phyloP scores from a whole-genome alignment of 2,329 filamentous ascomycete species.

The Chaetomium sp. region DNA sequence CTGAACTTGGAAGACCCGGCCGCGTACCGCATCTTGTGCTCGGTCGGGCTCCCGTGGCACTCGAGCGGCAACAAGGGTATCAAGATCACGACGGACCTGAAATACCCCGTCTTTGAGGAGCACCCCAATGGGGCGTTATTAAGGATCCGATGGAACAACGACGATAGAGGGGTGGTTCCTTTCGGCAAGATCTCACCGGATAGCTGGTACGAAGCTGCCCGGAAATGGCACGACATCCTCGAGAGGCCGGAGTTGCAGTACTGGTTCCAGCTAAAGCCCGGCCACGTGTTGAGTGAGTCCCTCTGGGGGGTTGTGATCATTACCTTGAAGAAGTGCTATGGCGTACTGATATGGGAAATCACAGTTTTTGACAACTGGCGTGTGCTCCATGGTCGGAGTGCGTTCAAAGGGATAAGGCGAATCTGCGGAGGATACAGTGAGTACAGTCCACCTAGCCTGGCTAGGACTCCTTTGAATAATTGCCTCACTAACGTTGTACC shows the following conservation, averaged over 20 bases:
- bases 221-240: conserved; percentile 71
- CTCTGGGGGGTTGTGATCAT: background rate
- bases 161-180: conserved; percentile 74
- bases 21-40: conserved; percentile 61
- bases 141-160: conserved; percentile 90
- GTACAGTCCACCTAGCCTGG: conserved; percentile 41
- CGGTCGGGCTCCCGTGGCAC: conserved; percentile 69
- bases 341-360: conserved; percentile 13
- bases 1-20: conserved; percentile 57
- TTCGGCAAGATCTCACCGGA: conserved; percentile 53
- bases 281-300: conserved; percentile 69
- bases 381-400: conserved; percentile 81
- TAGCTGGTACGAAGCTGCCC: conserved; percentile 79
- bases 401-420: conserved; percentile 80
- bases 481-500: background rate
- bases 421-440: conserved; percentile 91
- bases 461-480: background rate
- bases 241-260: conserved; percentile 67
- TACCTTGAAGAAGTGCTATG: conserved; percentile 8
- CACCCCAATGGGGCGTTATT: conserved; percentile 46
- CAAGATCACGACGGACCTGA: conserved; percentile 70
- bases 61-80: conserved; percentile 88
- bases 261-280: conserved; percentile 80
- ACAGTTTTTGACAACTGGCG: conserved; percentile 97
- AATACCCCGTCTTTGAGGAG: conserved; percentile 70